A percentile compares a stretch with the other conserved stretches of the same genome.
Evolutionary conservation across 192 early-diverging fungal genomes (phyloP).

Genomic region (Podila verticillata): DNA sequence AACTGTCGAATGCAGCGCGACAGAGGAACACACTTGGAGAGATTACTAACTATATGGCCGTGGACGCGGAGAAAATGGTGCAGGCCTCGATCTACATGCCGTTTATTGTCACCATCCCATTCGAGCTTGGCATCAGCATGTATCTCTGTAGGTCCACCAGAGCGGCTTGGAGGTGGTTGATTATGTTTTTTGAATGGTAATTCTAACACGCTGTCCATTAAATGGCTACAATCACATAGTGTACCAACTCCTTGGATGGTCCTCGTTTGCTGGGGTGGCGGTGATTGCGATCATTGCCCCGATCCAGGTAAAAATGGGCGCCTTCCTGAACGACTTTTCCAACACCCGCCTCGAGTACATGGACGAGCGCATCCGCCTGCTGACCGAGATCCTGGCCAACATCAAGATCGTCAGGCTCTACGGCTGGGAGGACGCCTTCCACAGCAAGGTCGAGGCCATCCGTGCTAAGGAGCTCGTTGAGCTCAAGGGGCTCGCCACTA

Average conservation of each 20-base stretch:
- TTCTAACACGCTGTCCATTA: no score
- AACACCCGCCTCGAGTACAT: conserved; percentile 25
- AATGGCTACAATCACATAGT: no score
- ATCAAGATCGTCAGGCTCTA: conserved; percentile 48
- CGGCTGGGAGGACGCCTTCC: conserved; percentile 38
- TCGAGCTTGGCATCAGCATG: conserved; percentile 30
- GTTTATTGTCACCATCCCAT: conserved; percentile 56
- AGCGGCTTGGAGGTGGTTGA: no score
- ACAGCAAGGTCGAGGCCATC: conserved; percentile 16
- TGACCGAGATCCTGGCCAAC: conserved; percentile 36
- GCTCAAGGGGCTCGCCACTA: conserved; percentile 20
- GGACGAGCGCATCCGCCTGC: conserved; percentile 32
- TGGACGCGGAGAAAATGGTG: conserved; percentile 69
- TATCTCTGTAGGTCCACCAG: background rate
- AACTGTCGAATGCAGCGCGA: conserved; percentile 69
- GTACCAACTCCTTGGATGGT: conserved; percentile 43
- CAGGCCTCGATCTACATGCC: conserved; percentile 41
- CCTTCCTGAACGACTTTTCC: conserved; percentile 30
- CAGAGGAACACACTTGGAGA: conserved; percentile 25
- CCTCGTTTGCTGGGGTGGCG: conserved; percentile 16
- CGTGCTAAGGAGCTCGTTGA: conserved; percentile 26
- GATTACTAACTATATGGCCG: conserved; percentile 70
- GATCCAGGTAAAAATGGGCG: conserved; percentile 23
- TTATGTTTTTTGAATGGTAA: no score
- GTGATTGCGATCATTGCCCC: conserved; percentile 31